Percentiles rank a stretch among this genome's conserved stretches.
Evolutionary conservation across 2,329 filamentous ascomycete genomes (phyloP).

Genomic region (Claviceps arundinis): DNA sequence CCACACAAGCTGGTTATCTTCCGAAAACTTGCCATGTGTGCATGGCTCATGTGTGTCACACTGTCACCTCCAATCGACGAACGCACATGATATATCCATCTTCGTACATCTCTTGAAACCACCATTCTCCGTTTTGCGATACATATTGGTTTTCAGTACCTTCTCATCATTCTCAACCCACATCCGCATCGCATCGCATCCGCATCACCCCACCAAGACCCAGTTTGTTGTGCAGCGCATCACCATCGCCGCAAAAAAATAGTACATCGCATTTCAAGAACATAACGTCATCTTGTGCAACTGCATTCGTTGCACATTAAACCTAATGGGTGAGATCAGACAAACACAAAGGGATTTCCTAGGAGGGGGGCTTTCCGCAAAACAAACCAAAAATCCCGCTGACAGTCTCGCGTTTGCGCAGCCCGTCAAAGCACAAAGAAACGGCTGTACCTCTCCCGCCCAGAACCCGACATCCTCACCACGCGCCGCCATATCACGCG

Average conservation of each 20-base stretch:
- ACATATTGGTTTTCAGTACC: background rate
- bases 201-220: background rate
- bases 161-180: background rate
- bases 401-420: background rate
- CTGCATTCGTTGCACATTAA: background rate
- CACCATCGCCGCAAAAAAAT: no score
- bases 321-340: background rate
- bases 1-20: background rate
- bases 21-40: background rate
- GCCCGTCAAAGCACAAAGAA: slow-evolving; percentile 21
- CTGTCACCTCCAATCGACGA: background rate
- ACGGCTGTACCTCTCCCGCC: slow-evolving; percentile 28
- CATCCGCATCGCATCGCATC: background rate
- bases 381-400: background rate
- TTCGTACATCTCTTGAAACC: background rate
- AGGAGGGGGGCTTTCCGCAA: background rate
- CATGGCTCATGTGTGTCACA: background rate
- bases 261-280: background rate
- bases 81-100: background rate
- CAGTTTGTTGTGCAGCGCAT: background rate
- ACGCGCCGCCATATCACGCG: slow-evolving; percentile 24
- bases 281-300: background rate
- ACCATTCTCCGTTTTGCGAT: background rate
- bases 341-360: no score
- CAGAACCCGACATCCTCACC: slow-evolving; percentile 24